phyloP scores from a whole-genome alignment of 2,329 filamentous ascomycete genomes.

The Elsinoe necatrix region DNA sequence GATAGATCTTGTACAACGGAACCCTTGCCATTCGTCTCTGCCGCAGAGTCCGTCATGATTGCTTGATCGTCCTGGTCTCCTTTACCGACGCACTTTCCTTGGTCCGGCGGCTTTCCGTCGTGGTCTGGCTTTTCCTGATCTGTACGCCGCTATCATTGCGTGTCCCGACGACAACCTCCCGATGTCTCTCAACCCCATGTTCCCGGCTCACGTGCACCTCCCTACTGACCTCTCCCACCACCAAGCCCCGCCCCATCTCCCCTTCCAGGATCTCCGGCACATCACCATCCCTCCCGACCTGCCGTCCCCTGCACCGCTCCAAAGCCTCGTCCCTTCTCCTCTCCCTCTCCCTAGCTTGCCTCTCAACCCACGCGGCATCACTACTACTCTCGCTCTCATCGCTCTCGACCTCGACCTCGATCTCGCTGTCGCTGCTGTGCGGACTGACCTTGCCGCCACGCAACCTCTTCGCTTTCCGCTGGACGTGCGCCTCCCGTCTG shows the following conservation, averaged over 20 bases:
- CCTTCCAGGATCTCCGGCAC: neutral
- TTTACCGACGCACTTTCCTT: neutral
- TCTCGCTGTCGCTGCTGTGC: constrained; percentile 3
- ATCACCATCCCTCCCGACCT: neutral
- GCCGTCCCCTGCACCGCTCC: neutral
- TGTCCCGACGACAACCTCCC: neutral
- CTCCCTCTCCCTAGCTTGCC: neutral
- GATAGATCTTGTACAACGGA: constrained; percentile 3
- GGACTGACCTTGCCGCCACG: neutral
- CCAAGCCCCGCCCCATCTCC: neutral
- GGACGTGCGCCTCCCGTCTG: constrained; percentile 11
- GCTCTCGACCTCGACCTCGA: neutral
- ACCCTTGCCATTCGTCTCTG: neutral
- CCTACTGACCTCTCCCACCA: neutral
- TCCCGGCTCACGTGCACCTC: neutral
- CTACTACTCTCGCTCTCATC: neutral
- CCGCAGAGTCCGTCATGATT: no score
- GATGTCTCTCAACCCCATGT: neutral
- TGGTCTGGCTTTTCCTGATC: neutral
- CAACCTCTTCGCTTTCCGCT: constrained; percentile 13
- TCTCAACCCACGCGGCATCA: neutral
- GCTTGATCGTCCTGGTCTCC: no score
- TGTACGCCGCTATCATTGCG: neutral
- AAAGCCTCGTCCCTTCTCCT: neutral
- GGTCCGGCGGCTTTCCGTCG: neutral